Evolutionary conservation across 2,329 filamentous ascomycete species (phyloP), one percentile per base, ranked within the genome.

Genomic region (Ophioceras dolichostomum): DNA sequence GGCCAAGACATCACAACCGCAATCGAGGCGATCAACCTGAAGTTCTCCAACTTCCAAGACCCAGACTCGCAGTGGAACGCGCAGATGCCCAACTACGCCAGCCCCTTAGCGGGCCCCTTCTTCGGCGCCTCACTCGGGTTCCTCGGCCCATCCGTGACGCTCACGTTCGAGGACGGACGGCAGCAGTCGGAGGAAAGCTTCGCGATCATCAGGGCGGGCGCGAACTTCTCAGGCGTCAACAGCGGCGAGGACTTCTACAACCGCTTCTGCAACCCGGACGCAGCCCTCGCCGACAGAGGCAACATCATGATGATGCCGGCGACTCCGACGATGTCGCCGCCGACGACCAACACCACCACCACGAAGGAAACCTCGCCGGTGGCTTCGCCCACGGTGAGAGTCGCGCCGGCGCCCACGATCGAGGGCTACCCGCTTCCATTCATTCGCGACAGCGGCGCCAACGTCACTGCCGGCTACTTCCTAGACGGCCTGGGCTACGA

Each of bases 11-110:
- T 52, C 2, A 47, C 51, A 1, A 45, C 51, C 0, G 68, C 62
- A 26, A 52, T 67, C 14, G 47, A 47, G 52, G 56, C 62, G 7
- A 45, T 64, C 2, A 45, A 68, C 4, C 61, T 64, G 41, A 51
- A 48, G 0, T 60, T 61, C 1, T 46, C 52, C 6, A 17, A 19
- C 0, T 58, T 56, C 37, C 50, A 44, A 18, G 51, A 57, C 20
- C 49, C 39, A n/a, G 50, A 50, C 19, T 47, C 56, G 5, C 52
- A 52, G 1, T 63, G 61, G 49, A 63, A 62, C 46, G 45, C 50
- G 6, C 28, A 37, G 18, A 12, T 37, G 20, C 18, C 27, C 6
- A 31, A 19, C 17, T 37, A 37, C 28, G 27, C 35, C 17, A 13
- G 19, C 7, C 27, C 28, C 13, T 10, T 10, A 10, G 19, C 27